Conservation (phyloP, 257 asterid species). For the Solanum rostratum region DNA sequence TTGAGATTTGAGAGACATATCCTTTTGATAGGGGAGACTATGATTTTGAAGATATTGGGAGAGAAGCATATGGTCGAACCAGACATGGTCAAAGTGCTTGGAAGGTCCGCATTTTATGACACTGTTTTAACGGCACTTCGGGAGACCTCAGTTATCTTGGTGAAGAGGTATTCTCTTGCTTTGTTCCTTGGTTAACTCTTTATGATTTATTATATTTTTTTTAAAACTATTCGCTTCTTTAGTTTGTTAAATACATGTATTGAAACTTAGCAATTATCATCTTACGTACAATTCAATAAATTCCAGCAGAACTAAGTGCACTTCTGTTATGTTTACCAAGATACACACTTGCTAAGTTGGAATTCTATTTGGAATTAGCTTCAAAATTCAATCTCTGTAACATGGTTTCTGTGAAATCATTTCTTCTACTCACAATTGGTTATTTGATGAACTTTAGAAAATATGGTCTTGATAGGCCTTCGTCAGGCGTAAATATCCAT, state of each 20-base stretch:
- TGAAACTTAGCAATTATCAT: not conserved
- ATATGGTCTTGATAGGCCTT: not conserved
- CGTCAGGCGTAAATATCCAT: not conserved
- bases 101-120: conserved; percentile 95
- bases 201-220: not conserved
- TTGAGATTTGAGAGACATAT: not conserved
- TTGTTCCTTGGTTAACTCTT: not conserved
- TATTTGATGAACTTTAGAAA: not conserved
- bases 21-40: conserved; percentile 57
- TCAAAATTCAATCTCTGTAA: not conserved
- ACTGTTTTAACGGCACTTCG: conserved; percentile 74
- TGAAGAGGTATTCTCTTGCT: conserved; percentile 56
- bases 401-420: not conserved
- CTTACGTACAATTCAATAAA: not conserved
- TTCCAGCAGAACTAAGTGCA: not conserved
- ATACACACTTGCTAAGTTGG: not conserved
- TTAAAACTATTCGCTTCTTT: not conserved
- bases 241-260: not conserved
- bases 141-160: conserved; percentile 95
- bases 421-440: not conserved
- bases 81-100: conserved; percentile 75
- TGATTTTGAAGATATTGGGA: conserved; percentile 82
- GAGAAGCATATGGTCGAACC: conserved; percentile 98
- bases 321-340: not conserved
- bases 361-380: not conserved